A percentile compares a stretch with the other conserved stretches of the same genome.
Evolutionary conservation across 202 grass and related monocot species (phyloP).

Genomic region (Elaeis oleifera): DNA sequence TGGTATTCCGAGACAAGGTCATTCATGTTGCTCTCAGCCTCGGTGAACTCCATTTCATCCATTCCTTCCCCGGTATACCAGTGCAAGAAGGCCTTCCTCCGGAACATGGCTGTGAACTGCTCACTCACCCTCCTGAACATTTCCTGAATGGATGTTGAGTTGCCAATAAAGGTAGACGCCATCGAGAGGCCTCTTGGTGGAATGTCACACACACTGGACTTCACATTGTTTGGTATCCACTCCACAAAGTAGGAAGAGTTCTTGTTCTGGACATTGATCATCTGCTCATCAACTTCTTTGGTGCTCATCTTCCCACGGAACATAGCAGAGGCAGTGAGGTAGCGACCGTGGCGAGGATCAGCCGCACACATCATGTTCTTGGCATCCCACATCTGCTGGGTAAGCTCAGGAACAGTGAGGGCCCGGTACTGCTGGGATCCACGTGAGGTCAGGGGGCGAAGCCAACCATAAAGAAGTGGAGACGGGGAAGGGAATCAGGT

Average conservation of each 20-base stretch:
- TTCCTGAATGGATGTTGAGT: constrained; percentile 51
- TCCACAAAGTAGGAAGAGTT: constrained; percentile 76
- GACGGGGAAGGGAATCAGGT: constrained; percentile 68
- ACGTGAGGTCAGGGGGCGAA: constrained; percentile 61
- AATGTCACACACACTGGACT: constrained; percentile 80
- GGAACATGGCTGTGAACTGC: constrained; percentile 88
- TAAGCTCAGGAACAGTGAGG: constrained; percentile 74
- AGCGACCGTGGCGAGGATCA: constrained; percentile 39
- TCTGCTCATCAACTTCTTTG: constrained; percentile 76
- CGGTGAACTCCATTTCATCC: constrained; percentile 74
- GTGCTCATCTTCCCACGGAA: constrained; percentile 28
- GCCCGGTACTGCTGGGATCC: constrained; percentile 78
- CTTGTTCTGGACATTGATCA: constrained; percentile 92
- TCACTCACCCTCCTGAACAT: constrained; percentile 50
- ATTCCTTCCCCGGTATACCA: constrained; percentile 11
- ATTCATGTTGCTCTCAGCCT: constrained; percentile 89
- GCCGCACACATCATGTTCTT: constrained; percentile 26
- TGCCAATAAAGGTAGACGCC: constrained; percentile 64
- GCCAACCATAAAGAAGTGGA: constrained; percentile 85
- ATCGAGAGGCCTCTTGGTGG: constrained; percentile 61
- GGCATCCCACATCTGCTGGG: constrained; percentile 54
- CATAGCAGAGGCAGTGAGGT: constrained; percentile 62
- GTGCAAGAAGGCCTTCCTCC: constrained; percentile 13
- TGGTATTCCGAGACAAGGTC: constrained; percentile 72
- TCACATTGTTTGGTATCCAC: constrained; percentile 90